Base-by-base conservation (phyloP, 2,329 filamentous ascomycete species). In the Pseudogymnoascus sp. region DNA sequence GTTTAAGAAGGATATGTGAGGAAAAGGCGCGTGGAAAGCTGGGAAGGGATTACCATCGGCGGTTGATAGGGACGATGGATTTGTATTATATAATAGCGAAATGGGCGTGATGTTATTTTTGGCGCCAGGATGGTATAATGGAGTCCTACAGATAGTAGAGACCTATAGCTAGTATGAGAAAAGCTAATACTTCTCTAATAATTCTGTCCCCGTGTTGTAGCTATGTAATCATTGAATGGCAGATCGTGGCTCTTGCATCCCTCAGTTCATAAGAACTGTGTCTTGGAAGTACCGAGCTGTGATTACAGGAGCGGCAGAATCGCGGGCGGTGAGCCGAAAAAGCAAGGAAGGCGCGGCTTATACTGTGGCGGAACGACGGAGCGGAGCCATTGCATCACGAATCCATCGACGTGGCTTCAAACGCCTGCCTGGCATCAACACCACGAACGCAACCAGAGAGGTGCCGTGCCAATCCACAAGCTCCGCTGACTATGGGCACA, bases 1-100 rank as follows among this genome's bases (percentile, higher is more conserved):
- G 12, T 79, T 77, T 65, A 86, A 86, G 77, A 87, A 87, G 75
- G 82, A 86, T 66, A 66, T 87, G 38, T 86, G 63, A 64, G 50
- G n/a, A 33, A 21, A 2, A 7, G 16, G 10, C 16, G 16, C 8
- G 10, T 18, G 21, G 16, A 56, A 18, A 18, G 8, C 16, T 33
- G 11, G 8, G 44, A 3, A 56, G 50, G 3, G 28, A 33, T 33
- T 56, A 31, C 6, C 28, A 33, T 33, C 16, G 11, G 3, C 28
- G 5, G 28, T 56, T 33, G 8, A 21, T 56, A 56, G 50, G 28
- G 28, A 14, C 25, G 50, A 33, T 56, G 50, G 28, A 18, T 56
- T 53, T 56, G 28, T 33, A 33, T 18, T 56, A 18, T 56, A 56
- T 56, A 56, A 56, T 56, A 33, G 50, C 50, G 47, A 31, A 11